Conservation (phyloP, 148 eudicot genomes). For the Bassia scoparia region DNA sequence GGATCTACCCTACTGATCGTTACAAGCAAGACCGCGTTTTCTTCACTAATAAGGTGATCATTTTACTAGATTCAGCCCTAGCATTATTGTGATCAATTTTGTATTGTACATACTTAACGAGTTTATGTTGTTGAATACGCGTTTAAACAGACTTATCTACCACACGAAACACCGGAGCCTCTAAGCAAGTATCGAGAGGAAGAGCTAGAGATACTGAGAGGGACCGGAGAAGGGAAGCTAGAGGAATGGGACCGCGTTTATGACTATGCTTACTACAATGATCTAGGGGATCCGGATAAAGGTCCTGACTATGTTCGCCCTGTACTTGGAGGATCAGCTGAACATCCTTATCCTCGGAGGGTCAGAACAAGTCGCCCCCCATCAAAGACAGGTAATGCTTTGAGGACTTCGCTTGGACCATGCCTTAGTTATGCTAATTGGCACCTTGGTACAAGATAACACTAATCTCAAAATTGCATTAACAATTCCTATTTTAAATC, state of each 20-base stretch:
- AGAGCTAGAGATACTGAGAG: slow-evolving; percentile 63
- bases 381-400: slow-evolving; percentile 47
- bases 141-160: slow-evolving; percentile 50
- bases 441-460: not conserved
- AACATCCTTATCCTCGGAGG: slow-evolving; percentile 82
- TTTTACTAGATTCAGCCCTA: not conserved
- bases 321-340: slow-evolving; percentile 64
- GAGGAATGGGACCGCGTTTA: slow-evolving; percentile 91
- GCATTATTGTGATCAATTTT: not conserved
- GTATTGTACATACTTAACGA: not conserved
- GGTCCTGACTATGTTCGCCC: slow-evolving; percentile 48
- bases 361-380: slow-evolving; percentile 65
- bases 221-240: slow-evolving; percentile 60
- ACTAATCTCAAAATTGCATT: too few species aligned
- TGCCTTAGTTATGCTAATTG: not conserved
- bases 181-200: slow-evolving; percentile 53
- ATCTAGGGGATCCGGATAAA: slow-evolving; percentile 65
- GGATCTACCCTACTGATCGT: slow-evolving; percentile 60
- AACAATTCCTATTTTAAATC: too few species aligned
- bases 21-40: slow-evolving; percentile 60
- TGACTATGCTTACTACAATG: slow-evolving; percentile 78
- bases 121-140: not conserved
- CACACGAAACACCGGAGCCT: slow-evolving; percentile 55
- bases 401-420: not conserved
- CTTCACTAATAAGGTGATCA: slow-evolving; percentile 65